phyloP scores from a whole-genome alignment of 805 yeast species.

The Candida cerambycidarum region DNA sequence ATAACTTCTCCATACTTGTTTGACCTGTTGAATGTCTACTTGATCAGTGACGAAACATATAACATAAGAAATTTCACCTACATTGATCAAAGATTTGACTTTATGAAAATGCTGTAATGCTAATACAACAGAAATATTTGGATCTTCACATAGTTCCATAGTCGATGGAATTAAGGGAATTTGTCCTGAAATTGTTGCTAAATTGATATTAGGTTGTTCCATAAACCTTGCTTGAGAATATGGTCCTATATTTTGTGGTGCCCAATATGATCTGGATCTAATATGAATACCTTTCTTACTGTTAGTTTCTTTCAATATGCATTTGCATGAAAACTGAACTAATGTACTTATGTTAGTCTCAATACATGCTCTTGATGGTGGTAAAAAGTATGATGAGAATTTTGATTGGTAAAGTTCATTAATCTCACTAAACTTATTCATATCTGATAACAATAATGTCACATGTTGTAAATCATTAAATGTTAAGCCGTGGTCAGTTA shows the following conservation, averaged over 20 bases:
- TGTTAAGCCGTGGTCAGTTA: slow-evolving; percentile 29
- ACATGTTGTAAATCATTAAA: slow-evolving; percentile 57
- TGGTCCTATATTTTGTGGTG: slow-evolving; percentile 97
- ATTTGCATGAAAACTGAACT: slow-evolving; percentile 61
- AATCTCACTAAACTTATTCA: slow-evolving; percentile 61
- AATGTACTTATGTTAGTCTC: slow-evolving; percentile 50
- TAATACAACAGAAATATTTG: slow-evolving; percentile 52
- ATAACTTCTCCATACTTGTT: slow-evolving; percentile 49
- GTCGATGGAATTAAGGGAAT: slow-evolving; percentile 77
- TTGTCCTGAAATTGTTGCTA: slow-evolving; percentile 81
- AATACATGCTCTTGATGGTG: slow-evolving; percentile 89
- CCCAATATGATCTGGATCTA: slow-evolving; percentile 95
- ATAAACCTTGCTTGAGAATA: slow-evolving; percentile 81
- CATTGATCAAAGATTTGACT: slow-evolving; percentile 56
- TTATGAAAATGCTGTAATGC: slow-evolving; percentile 62
- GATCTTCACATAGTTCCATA: slow-evolving; percentile 47
- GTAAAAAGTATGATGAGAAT: slow-evolving; percentile 59
- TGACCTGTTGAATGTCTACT: slow-evolving; percentile 27
- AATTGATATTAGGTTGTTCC: slow-evolving; percentile 32
- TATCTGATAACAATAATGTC: slow-evolving; percentile 59
- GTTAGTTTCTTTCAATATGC: slow-evolving; percentile 31
- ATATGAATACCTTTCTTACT: slow-evolving; percentile 77
- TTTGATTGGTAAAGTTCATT: slow-evolving; percentile 59
- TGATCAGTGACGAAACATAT: slow-evolving; percentile 54
- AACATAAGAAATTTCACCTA: slow-evolving; percentile 43